Percentiles rank a stretch among this genome's conserved stretches.
Evolutionary conservation across 495 filamentous ascomycete species (phyloP).

Genomic region (Baudoinia panamericana): DNA sequence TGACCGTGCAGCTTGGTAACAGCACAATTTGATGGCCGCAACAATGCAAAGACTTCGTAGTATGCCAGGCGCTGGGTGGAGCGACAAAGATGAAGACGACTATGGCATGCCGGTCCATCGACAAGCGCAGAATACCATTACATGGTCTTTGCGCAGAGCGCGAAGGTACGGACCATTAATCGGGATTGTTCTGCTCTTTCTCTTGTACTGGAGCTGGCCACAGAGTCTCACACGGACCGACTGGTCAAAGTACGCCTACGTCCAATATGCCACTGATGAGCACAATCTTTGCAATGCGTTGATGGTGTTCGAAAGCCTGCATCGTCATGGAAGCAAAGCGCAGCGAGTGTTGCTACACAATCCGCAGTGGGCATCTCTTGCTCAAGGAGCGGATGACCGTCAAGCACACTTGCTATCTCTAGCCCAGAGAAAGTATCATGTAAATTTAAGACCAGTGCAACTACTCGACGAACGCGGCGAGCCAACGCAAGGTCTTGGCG

Average conservation of each 20-base stretch:
- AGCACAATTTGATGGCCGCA: no score
- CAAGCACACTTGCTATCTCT: constrained; percentile 24
- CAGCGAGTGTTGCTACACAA: constrained; percentile 29
- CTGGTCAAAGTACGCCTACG: constrained; percentile 27
- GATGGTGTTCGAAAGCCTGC: constrained; percentile 28
- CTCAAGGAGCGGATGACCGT: constrained; percentile 14
- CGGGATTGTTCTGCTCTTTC: not conserved
- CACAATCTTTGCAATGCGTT: constrained; percentile 29
- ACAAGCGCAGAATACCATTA: not conserved
- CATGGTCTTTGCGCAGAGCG: not conserved
- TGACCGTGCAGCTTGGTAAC: no score
- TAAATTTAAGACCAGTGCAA: constrained; percentile 25
- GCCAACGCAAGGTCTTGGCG: not conserved
- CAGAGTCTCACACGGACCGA: constrained; percentile 6
- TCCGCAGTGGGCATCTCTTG: constrained; percentile 23
- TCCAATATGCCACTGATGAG: constrained; percentile 29
- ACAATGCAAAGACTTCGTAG: no score
- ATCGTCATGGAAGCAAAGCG: constrained; percentile 25
- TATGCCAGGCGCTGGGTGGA: constrained; percentile 4
- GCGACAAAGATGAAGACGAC: constrained; percentile 7
- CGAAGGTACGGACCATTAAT: not conserved
- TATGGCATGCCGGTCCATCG: constrained; percentile 5
- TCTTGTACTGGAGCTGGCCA: constrained; percentile 2
- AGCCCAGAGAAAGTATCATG: constrained; percentile 25
- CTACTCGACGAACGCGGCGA: constrained; percentile 16